phyloP scores from a whole-genome alignment of 1,284 basidiomycete genomes.

The Xerocomus nothofagi region DNA sequence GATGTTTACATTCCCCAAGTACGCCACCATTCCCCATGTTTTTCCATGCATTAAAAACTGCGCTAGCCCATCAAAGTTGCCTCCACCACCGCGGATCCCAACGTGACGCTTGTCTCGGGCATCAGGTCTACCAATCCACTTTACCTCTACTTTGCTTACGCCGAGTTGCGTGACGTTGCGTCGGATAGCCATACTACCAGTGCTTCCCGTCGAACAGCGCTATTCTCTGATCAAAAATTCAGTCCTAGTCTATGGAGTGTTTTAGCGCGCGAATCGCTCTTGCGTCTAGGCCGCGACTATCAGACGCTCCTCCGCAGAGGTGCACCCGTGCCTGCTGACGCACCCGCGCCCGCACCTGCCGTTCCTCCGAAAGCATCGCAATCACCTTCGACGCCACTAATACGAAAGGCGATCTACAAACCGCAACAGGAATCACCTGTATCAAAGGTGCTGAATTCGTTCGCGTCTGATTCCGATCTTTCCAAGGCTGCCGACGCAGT shows the following conservation, averaged over 20 bases:
- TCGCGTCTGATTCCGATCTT: conserved; percentile 58
- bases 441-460: conserved; percentile 49
- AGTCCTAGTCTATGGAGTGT: conserved; percentile 64
- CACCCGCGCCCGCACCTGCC: conserved; percentile 26
- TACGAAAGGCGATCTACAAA: conserved; percentile 52
- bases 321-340: conserved; percentile 26
- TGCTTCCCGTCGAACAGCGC: conserved; percentile 46
- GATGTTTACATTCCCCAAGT: conserved; percentile 53
- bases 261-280: conserved; percentile 57
- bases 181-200: conserved; percentile 42
- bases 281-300: conserved; percentile 65
- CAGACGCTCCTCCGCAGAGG: conserved; percentile 57
- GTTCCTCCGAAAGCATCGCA: conserved; percentile 24
- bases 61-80: conserved; percentile 46
- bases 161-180: conserved; percentile 51
- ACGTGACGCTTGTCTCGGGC: conserved; percentile 59
- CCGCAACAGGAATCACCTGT: conserved; percentile 44
- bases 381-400: conserved; percentile 41
- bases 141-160: conserved; percentile 58
- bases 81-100: conserved; percentile 45
- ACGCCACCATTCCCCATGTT: conserved; percentile 4
- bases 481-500: conserved; percentile 49
- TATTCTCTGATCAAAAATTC: conserved; percentile 72
- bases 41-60: background rate
- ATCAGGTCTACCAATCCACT: conserved; percentile 48